Percentiles rank a stretch among this genome's conserved stretches.
Evolutionary conservation across 352 stramenopile species (phyloP).

Genomic region (Pythium dissotocum): DNA sequence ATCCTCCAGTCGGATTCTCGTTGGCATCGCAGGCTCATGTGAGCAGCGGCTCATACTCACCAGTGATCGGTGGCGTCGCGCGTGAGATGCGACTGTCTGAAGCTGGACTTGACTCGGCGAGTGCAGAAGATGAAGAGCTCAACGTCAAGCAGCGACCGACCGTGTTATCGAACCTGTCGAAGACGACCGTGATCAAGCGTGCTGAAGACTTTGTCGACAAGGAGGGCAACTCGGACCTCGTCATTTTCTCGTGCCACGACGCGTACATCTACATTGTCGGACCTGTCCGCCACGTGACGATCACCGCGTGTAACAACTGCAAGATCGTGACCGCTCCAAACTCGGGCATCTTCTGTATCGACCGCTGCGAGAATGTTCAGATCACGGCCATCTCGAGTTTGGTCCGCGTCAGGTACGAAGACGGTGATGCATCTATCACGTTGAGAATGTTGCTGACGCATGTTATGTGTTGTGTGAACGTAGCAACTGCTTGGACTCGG

Average conservation of each 20-base stretch:
- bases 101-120: not conserved
- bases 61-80: constrained; percentile 4
- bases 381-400: constrained; percentile 87
- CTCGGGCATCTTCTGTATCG: constrained; percentile 90
- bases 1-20: constrained; percentile 74
- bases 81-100: constrained; percentile 18
- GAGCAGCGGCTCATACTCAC: constrained; percentile 26
- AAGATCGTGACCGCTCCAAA: constrained; percentile 95
- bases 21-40: constrained; percentile 28
- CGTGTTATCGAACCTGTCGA: constrained; percentile 62
- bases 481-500: constrained; percentile 94
- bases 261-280: constrained; percentile 95
- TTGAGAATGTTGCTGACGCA: not conserved
- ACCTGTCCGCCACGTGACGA: constrained; percentile 92
- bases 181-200: constrained; percentile 82
- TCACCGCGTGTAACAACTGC: constrained; percentile 94
- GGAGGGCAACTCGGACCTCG: constrained; percentile 52
- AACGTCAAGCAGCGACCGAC: constrained; percentile 36
- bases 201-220: constrained; percentile 56
- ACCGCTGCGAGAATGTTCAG: constrained; percentile 94
- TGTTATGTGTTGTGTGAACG: constrained; percentile 12
- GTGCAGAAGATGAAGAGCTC: constrained; percentile 18
- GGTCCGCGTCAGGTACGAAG: constrained; percentile 75
- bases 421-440: not conserved
- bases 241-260: constrained; percentile 93